Evolutionary conservation across 169 alveolate genomes (phyloP).

Genomic region (Eimeria tenella): DNA sequence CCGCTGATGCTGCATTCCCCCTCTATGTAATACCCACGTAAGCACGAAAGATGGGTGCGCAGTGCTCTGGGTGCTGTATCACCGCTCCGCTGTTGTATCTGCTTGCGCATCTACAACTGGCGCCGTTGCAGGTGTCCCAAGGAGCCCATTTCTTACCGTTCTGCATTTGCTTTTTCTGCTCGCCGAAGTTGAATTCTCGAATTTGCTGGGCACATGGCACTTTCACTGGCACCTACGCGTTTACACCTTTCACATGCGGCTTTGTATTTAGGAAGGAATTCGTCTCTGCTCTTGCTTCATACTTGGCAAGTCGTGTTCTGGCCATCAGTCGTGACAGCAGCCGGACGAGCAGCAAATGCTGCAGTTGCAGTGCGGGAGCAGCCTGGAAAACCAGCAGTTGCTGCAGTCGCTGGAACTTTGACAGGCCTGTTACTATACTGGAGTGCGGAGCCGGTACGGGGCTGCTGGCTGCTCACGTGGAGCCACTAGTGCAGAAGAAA

Average conservation of each 20-base stretch:
- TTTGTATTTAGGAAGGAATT: slow-evolving; percentile 37
- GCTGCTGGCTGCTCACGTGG: slow-evolving; percentile 59
- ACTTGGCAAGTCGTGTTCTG: slow-evolving; percentile 22
- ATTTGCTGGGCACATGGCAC: not conserved
- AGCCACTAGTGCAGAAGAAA: slow-evolving; percentile 44
- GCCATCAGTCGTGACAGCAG: not conserved
- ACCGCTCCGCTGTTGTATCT: not conserved
- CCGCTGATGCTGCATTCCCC: slow-evolving; percentile 47
- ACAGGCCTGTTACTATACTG: not conserved
- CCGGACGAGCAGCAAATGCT: not conserved
- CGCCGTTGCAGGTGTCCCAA: slow-evolving; percentile 1
- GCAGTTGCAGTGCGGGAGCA: slow-evolving; percentile 2
- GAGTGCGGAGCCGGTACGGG: slow-evolving; percentile 69
- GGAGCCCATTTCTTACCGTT: not conserved
- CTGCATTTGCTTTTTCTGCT: too few relatives aligned
- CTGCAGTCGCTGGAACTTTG: slow-evolving; percentile 51
- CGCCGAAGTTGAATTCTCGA: too few relatives aligned
- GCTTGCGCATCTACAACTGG: not conserved
- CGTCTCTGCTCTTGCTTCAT: slow-evolving; percentile 30
- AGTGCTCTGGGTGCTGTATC: not conserved
- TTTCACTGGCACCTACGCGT: not conserved
- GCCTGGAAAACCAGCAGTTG: slow-evolving; percentile 27
- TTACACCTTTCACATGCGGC: not conserved
- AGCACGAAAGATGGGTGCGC: not conserved
- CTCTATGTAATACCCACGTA: slow-evolving; percentile 59